These are phyloP conservation scores for Trametes elegans DNA, from an alignment of 768 basidiomycete genomes.

Conservation along the genomic window DNA sequence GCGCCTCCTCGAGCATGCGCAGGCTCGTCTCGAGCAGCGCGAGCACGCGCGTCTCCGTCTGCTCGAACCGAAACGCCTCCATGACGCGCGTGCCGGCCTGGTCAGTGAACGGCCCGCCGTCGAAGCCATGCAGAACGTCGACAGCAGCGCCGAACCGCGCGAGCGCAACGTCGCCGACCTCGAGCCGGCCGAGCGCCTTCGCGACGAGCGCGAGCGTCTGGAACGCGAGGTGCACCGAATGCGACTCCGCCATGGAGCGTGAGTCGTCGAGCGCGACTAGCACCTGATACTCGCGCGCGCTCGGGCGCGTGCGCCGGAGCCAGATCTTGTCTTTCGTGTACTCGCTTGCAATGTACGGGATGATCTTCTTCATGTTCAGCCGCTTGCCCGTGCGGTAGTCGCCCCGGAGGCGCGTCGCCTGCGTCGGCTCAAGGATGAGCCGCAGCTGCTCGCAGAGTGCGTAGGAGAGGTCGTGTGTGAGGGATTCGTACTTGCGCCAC, in stretches of 20 bases:
- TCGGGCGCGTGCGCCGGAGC: slow-evolving; percentile 91
- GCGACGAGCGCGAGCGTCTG: slow-evolving; percentile 91
- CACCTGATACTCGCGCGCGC: slow-evolving; percentile 93
- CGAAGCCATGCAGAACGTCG: slow-evolving; percentile 87
- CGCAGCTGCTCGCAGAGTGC: slow-evolving; percentile 94
- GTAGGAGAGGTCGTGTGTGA: slow-evolving; percentile 90
- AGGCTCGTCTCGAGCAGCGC: slow-evolving; percentile 79
- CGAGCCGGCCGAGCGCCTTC: slow-evolving; percentile 86
- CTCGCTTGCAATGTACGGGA: slow-evolving; percentile 96
- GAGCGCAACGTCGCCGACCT: slow-evolving; percentile 92
- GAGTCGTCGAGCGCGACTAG: slow-evolving; percentile 95
- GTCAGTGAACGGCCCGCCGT: slow-evolving; percentile 77
- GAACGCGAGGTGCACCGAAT: slow-evolving; percentile 90
- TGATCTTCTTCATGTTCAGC: slow-evolving; percentile 98
- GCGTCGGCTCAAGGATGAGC: slow-evolving; percentile 92
- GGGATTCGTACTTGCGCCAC: slow-evolving; percentile 90
- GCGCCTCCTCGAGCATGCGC: slow-evolving; percentile 67
- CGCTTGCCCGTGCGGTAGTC: slow-evolving; percentile 98
- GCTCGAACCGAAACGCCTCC: slow-evolving; percentile 84
- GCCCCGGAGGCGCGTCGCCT: slow-evolving; percentile 90
- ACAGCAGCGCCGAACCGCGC: slow-evolving; percentile 87
- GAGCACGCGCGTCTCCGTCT: slow-evolving; percentile 85
- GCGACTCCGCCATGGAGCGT: slow-evolving; percentile 92
- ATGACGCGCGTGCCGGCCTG: slow-evolving; percentile 79
- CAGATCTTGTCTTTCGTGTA: slow-evolving; percentile 99